These are phyloP conservation scores for Haematococcus lacustris DNA, from an alignment of 139 green algal genomes.

Conservation along the genomic window DNA sequence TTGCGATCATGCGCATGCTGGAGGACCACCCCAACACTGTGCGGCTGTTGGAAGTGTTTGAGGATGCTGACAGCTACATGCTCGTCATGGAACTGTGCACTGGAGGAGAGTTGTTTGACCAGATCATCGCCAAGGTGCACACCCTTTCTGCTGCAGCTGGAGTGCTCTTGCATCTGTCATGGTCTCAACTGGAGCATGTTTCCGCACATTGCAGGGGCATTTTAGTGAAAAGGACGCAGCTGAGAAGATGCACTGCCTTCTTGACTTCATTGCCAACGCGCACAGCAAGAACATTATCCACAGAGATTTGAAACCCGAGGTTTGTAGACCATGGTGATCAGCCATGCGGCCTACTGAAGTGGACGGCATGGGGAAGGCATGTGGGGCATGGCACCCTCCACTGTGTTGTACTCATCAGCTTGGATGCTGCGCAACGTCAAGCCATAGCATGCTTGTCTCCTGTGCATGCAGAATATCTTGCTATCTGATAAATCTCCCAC, in stretches of 20 bases:
- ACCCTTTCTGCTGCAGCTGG: too few species aligned
- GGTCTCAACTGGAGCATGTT: background rate
- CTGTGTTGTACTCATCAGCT: too few species aligned
- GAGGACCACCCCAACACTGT: constrained; percentile 50
- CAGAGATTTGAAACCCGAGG: constrained; percentile 16
- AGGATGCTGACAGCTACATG: constrained; percentile 39
- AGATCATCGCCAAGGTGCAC: constrained; percentile 54
- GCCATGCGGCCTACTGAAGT: too few species aligned
- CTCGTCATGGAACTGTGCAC: constrained; percentile 52
- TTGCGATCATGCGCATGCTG: constrained; percentile 55
- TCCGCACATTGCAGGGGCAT: constrained; percentile 30
- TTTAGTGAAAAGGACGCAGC: constrained; percentile 55
- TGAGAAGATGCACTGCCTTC: constrained; percentile 43
- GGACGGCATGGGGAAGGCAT: too few species aligned
- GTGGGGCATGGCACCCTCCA: too few species aligned
- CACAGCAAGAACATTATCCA: constrained; percentile 57
- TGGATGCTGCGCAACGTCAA: too few species aligned
- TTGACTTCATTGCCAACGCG: constrained; percentile 50
- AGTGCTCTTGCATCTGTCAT: too few species aligned
- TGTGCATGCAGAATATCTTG: constrained; percentile 75
- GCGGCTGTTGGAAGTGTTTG: constrained; percentile 41
- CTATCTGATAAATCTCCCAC: constrained; percentile 55
- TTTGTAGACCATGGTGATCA: too few species aligned
- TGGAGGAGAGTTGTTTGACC: constrained; percentile 66
- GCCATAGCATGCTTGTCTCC: too few species aligned